Conservation (phyloP, 495 filamentous ascomycete species). For the Xanthoparmelia taractica region DNA sequence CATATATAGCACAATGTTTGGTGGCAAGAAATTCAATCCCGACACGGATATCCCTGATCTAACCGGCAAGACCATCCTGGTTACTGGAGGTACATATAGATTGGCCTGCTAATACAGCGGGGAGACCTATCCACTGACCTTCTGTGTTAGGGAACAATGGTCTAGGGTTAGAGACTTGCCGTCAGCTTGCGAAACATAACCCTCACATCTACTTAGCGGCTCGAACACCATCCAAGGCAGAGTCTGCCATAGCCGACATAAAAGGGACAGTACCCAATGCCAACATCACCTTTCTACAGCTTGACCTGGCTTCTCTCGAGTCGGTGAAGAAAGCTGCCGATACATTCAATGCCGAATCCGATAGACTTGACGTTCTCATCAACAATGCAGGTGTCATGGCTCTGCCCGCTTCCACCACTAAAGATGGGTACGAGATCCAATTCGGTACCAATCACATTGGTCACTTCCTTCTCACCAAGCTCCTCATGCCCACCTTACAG, state of each 20-base stretch:
- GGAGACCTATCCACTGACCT: neutral
- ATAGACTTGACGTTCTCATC: constrained; percentile 54
- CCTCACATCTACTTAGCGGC: constrained; percentile 56
- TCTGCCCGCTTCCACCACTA: constrained; percentile 38
- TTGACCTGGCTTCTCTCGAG: constrained; percentile 45
- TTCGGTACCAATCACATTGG: constrained; percentile 67
- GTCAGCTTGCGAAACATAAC: constrained; percentile 51
- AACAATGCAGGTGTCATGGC: constrained; percentile 68
- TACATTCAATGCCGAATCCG: constrained; percentile 38
- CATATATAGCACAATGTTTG: constrained; percentile 11
- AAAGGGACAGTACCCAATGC: constrained; percentile 37
- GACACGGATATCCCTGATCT: constrained; percentile 51
- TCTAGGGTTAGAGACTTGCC: constrained; percentile 54
- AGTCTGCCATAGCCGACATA: constrained; percentile 44
- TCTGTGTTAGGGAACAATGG: constrained; percentile 50
- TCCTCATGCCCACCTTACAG: constrained; percentile 52
- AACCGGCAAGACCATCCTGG: constrained; percentile 48
- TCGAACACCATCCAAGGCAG: constrained; percentile 47
- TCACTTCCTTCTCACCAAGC: constrained; percentile 56
- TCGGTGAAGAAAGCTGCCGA: constrained; percentile 45
- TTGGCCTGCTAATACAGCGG: neutral
- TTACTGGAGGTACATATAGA: constrained; percentile 50
- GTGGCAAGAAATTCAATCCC: constrained; percentile 37
- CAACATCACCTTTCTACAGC: constrained; percentile 41
- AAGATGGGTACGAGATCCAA: constrained; percentile 61